Evolutionary conservation across 495 filamentous ascomycete genomes (phyloP).

Genomic region (Aspergillus incahuasiensis): DNA sequence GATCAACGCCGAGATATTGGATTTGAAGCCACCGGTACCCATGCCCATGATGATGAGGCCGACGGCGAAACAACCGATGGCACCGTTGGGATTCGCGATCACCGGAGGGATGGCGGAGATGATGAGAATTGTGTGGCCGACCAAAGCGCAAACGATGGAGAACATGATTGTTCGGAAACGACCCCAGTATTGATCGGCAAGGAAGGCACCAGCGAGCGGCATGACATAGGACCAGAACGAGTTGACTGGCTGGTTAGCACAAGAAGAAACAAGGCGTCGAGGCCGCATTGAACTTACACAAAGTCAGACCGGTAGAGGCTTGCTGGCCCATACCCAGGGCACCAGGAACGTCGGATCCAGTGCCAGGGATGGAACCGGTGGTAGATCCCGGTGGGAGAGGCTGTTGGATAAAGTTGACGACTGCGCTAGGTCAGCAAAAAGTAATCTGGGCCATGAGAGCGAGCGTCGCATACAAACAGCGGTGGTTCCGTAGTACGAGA

Average conservation of each 20-base stretch:
- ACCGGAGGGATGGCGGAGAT: slow-evolving; percentile 56
- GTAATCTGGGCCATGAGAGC: background rate
- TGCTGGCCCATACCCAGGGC: slow-evolving; percentile 65
- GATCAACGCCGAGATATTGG: slow-evolving; percentile 58
- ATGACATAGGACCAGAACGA: slow-evolving; percentile 70
- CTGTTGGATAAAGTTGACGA: slow-evolving; percentile 67
- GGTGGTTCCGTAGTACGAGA: slow-evolving; percentile 74
- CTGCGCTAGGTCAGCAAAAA: slow-evolving; percentile 11
- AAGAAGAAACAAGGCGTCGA: background rate
- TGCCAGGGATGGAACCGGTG: slow-evolving; percentile 51
- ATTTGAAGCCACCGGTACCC: slow-evolving; percentile 57
- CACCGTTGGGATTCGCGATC: slow-evolving; percentile 46
- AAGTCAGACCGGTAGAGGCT: slow-evolving; percentile 57
- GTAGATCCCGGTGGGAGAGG: slow-evolving; percentile 53
- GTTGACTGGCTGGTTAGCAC: slow-evolving; percentile 50
- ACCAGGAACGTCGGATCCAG: slow-evolving; percentile 51
- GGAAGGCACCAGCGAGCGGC: slow-evolving; percentile 62
- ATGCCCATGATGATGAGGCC: slow-evolving; percentile 56
- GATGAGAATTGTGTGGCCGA: slow-evolving; percentile 61
- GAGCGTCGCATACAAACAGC: slow-evolving; percentile 55
- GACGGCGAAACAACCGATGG: slow-evolving; percentile 55
- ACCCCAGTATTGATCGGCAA: slow-evolving; percentile 68
- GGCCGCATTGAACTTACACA: slow-evolving; percentile 28
- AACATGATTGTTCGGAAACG: slow-evolving; percentile 62
- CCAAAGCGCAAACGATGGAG: slow-evolving; percentile 51